Base-by-base conservation (phyloP, 140 eudicot species). In the Stevia rebaudiana region DNA sequence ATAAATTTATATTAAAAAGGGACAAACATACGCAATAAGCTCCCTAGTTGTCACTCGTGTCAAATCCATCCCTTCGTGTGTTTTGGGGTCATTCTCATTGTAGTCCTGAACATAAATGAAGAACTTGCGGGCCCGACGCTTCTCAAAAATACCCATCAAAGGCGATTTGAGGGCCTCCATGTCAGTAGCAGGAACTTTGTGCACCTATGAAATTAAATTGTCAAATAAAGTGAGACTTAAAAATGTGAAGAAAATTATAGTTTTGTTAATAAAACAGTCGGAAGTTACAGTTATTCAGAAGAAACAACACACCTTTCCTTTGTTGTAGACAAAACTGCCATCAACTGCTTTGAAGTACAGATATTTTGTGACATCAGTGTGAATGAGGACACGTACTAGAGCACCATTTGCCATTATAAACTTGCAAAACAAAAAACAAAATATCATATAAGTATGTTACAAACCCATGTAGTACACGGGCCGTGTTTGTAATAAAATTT, bases 181-280 rank as follows among this genome's bases (percentile, higher is more conserved):
- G 79, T 90, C 97, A 64, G 90, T 90, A 50, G 97, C 95, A 7
- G 97, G 97, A 59, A 87, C 97, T 81, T 90, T 90, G 80, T 90
- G 94, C 74, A 90, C 84, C 97, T 90, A 55, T 49, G 40, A 23
- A 67, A 47, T 68, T 68, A 54, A 57, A 16, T 30, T 56, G n/a
- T 31, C 43, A 31, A 56, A 16, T 31, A 16, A 16, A 4, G 43
- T 23, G 5, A 63, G 22, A 65, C 67, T n/a, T 35, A 0, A 22
- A 33, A 22, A n/a, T n/a, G 13, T 3, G 11, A 63, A 13, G 25
- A 42, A 19, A 53, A 53, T 30, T 28, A 28, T 16, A 0, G 4
- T 18, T n/a, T n/a, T 19, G 40, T 16, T 16, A 3, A 15, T 44
- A 11, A n/a, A 2, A 6, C 1, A 5, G 15, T 5, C 3, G 11